Base-by-base conservation (phyloP, 2,329 filamentous ascomycete genomes). In the Plenodomus tracheiphilus region DNA sequence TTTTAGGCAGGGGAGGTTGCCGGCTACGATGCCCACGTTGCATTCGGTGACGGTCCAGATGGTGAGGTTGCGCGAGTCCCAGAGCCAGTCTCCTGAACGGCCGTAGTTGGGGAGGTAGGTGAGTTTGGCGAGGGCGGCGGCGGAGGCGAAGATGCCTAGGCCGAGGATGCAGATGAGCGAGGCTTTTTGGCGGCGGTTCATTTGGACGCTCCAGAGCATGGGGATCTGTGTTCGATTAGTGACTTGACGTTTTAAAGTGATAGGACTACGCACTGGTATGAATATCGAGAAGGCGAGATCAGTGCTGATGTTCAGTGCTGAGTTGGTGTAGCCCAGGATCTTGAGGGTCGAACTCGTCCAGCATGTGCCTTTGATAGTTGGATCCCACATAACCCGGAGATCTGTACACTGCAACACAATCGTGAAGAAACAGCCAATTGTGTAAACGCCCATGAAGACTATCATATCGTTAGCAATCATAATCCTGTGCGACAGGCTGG, bases 351-450 rank as follows among this genome's bases (percentile, higher is more conserved):
- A 39, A 5, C 61, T 49, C 0, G 65, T 47, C 73, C 77, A 82
- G 53, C 79, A 81, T 1, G 65, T 72, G 0, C 71, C 64, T 9
- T 70, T 59, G 2, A 75, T 65, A 0, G 57, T 61, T 0, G 34
- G 38, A 51, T 82, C 76, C 79, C 79, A 82, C 21, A 74, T 69
- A 0, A 75, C 51, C 5, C 72, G 68, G 1, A 81, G 62, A 36
- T 81, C 71, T 5, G 70, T 73, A 41, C 80, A 82, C 49, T 82
- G 78, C 1, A 80, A 61, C 2, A 81, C 47, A 1, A 81, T 52
- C 0, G 79, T 80, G 64, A 79, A 69, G 46, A 75, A 73, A 54
- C 77, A 78, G 4, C 71, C 71, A 3, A 76, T 51, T 2, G 72
- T 75, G 49, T 79, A 79, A 17, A 71, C 52, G 8, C 66, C 58